Conservation (phyloP, 257 asterid species). For the Lycium ferocissimum region DNA sequence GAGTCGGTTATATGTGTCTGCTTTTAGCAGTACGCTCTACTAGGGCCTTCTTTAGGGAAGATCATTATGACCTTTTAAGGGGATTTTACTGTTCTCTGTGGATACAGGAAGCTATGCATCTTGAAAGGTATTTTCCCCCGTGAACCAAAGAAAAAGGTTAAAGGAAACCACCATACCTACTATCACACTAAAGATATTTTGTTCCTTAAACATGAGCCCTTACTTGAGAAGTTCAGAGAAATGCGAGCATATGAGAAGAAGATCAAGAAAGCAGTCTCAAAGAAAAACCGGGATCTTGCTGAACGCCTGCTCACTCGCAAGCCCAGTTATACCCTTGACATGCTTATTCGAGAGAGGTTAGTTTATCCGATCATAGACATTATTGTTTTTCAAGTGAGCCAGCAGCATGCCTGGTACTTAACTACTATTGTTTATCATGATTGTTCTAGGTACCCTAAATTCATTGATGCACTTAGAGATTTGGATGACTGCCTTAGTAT, state of each 20-base stretch:
- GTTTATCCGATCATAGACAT: not conserved
- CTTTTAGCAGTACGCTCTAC: not conserved
- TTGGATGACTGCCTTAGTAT: conserved; percentile 95
- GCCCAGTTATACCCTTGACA: conserved; percentile 83
- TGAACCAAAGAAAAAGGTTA: conserved; percentile 97
- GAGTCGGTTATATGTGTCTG: not conserved
- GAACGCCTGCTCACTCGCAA: conserved; percentile 76
- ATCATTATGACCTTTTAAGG: not conserved
- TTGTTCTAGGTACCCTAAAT: conserved; percentile 77
- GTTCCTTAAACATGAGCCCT: conserved; percentile 88
- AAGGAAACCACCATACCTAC: conserved; percentile 94
- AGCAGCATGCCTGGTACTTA: not conserved
- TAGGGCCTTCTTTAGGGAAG: not conserved
- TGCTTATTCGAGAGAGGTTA: conserved; percentile 85
- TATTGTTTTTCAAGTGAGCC: not conserved
- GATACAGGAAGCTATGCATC: conserved; percentile 59
- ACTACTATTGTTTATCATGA: not conserved
- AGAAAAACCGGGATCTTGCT: conserved; percentile 84
- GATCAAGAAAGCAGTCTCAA: conserved; percentile 80
- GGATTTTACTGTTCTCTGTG: not conserved
- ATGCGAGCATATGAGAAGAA: conserved; percentile 74
- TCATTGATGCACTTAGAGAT: conserved; percentile 90
- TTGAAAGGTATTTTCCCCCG: conserved; percentile 94
- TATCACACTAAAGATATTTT: conserved; percentile 86
- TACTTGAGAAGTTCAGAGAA: conserved; percentile 83